Percentiles rank a stretch among this genome's conserved stretches.
These are phyloP conservation scores for Aspergillus udagawae DNA, from an alignment of 2,329 filamentous ascomycete species.

Conservation along the genomic window DNA sequence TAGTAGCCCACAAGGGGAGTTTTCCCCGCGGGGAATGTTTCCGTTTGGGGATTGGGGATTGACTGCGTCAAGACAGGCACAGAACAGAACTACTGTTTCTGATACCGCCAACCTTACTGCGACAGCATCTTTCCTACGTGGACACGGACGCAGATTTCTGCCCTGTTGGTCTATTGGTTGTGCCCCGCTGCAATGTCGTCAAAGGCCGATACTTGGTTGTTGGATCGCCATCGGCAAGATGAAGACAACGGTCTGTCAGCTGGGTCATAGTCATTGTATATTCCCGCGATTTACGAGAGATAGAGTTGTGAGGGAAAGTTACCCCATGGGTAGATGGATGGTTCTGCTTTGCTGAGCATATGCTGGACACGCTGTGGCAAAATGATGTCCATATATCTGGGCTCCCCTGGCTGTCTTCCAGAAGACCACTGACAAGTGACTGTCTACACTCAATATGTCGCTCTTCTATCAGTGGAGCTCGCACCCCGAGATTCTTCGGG, in stretches of 20 bases:
- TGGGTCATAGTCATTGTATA: too few species aligned
- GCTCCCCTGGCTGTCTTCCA: background rate
- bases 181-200: background rate
- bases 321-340: background rate
- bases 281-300: background rate
- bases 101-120: background rate
- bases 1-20: background rate
- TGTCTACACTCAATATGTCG: background rate
- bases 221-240: background rate
- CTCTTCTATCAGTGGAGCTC: background rate
- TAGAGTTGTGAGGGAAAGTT: background rate
- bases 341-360: too few species aligned
- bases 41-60: background rate
- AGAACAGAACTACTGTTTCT: background rate
- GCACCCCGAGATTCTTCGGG: conserved; percentile 17
- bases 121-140: too few species aligned
- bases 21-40: background rate
- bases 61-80: too few species aligned
- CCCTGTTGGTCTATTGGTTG: background rate
- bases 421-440: background rate
- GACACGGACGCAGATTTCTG: background rate
- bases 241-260: too few species aligned
- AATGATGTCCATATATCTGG: background rate
- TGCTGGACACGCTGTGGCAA: too few species aligned
- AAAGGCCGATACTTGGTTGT: background rate